Percentiles rank a stretch among this genome's conserved stretches.
Conservation (phyloP, 2,329 filamentous ascomycete genomes). For the Capronia americana region DNA sequence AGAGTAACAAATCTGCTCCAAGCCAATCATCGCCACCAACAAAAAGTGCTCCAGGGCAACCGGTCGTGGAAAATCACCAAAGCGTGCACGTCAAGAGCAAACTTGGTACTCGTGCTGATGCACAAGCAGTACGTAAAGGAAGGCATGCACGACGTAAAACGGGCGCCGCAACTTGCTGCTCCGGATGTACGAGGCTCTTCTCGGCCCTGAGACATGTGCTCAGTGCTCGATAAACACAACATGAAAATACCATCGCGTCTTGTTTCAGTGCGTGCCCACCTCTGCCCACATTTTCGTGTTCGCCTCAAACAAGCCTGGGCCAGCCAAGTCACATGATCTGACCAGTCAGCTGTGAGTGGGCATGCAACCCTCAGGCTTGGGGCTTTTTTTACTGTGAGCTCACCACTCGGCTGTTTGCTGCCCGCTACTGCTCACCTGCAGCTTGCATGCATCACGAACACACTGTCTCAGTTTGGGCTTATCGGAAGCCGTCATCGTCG, state of each 20-base stretch:
- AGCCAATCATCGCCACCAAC: constrained; percentile 12
- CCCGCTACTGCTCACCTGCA: constrained; percentile 15
- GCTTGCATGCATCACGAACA: constrained; percentile 15
- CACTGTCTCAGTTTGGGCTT: constrained; percentile 22
- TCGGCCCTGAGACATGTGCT: not conserved
- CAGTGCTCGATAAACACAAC: not conserved
- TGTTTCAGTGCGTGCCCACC: constrained; percentile 6
- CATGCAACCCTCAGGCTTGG: not conserved
- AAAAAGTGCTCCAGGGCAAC: constrained; percentile 25
- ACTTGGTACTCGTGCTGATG: constrained; percentile 1
- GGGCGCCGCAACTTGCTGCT: not conserved
- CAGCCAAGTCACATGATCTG: constrained; percentile 13
- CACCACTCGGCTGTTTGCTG: constrained; percentile 7
- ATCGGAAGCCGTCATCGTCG: constrained; percentile 20
- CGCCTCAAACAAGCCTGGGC: constrained; percentile 12
- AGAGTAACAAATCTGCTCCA: not conserved
- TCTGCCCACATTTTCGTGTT: not conserved
- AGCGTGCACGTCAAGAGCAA: constrained; percentile 2
- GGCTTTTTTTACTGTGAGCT: not conserved
- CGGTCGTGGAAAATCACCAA: constrained; percentile 17
- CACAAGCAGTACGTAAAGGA: constrained; percentile 6
- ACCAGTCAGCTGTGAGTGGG: constrained; percentile 4
- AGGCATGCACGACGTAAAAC: not conserved
- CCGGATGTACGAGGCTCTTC: not conserved
- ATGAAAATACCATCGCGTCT: constrained; percentile 10